These are phyloP conservation scores for Phoenix roebelenii DNA, from an alignment of 176 grass and related monocot species.

Conservation along the genomic window DNA sequence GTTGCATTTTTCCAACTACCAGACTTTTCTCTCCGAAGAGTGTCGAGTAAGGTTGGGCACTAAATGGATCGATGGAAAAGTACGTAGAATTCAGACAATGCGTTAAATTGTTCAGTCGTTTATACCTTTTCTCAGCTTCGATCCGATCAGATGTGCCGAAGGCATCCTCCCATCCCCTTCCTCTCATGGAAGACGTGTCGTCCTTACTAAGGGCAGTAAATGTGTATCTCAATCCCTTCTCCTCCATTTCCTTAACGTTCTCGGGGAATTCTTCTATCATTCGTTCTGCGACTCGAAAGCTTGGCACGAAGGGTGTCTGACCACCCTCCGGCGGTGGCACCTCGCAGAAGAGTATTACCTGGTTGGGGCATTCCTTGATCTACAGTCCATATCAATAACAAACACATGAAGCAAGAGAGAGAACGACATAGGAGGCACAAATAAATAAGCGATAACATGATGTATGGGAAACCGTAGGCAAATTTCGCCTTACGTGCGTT, in stretches of 20 bases:
- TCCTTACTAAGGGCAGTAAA: slow-evolving; percentile 59
- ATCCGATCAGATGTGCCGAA: slow-evolving; percentile 42
- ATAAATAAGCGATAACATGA: no score
- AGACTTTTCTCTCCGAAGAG: no score
- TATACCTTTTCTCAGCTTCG: slow-evolving; percentile 38
- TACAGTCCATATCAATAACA: background rate
- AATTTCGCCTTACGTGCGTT: no score
- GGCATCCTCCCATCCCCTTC: slow-evolving; percentile 61
- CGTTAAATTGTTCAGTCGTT: no score
- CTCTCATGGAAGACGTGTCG: slow-evolving; percentile 53
- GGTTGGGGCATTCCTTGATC: slow-evolving; percentile 36
- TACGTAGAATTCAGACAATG: no score
- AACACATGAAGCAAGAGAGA: no score
- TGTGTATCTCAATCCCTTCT: slow-evolving; percentile 35
- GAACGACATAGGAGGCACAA: no score
- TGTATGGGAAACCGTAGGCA: no score
- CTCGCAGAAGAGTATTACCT: slow-evolving; percentile 52
- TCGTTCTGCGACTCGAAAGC: slow-evolving; percentile 55
- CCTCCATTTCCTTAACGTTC: slow-evolving; percentile 43
- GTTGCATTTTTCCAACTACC: no score
- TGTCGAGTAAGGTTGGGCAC: no score
- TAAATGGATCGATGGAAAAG: no score
- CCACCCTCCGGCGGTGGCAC: slow-evolving; percentile 45
- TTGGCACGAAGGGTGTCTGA: slow-evolving; percentile 57
- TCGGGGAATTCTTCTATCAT: slow-evolving; percentile 46